Evolutionary conservation across 306 rosid genomes (phyloP).

Genomic region (Prunus fruticosa): DNA sequence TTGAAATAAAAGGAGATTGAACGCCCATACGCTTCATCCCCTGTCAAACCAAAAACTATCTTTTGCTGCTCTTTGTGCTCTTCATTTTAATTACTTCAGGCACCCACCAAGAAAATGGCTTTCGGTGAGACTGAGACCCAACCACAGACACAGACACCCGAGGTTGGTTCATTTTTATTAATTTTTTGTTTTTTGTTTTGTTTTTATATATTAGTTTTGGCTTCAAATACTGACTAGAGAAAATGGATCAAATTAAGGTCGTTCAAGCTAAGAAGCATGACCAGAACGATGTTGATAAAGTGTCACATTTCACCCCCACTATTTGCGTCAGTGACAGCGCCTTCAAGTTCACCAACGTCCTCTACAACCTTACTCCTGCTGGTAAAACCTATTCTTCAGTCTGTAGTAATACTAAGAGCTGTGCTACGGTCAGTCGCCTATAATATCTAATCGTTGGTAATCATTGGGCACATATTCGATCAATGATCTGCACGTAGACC

Average conservation of each 20-base stretch:
- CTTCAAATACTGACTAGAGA: too few species aligned
- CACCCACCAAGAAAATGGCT: not conserved
- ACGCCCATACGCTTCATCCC: too few species aligned
- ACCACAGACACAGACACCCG: not conserved
- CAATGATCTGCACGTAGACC: too few species aligned
- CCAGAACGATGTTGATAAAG: conserved; percentile 2
- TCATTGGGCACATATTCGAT: too few species aligned
- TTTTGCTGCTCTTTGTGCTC: not conserved
- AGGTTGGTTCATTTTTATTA: not conserved
- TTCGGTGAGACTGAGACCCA: not conserved
- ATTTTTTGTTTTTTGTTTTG: too few species aligned
- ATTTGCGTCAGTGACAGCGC: conserved; percentile 73
- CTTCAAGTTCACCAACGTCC: conserved; percentile 77
- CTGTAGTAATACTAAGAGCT: too few species aligned
- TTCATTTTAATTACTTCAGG: too few species aligned
- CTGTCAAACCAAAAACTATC: too few species aligned
- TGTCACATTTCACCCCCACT: conserved; percentile 38
- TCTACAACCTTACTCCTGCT: conserved; percentile 85
- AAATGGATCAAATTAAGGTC: conserved; percentile 23
- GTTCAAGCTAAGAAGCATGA: conserved; percentile 50
- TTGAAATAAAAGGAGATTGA: not conserved
- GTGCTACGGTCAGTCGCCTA: too few species aligned
- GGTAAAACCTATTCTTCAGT: conserved; percentile 31
- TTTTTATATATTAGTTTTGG: not conserved
- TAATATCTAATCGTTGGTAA: too few species aligned